These are phyloP conservation scores for Venturia carpophila DNA, from an alignment of 2,329 filamentous ascomycete species.

Conservation along the genomic window DNA sequence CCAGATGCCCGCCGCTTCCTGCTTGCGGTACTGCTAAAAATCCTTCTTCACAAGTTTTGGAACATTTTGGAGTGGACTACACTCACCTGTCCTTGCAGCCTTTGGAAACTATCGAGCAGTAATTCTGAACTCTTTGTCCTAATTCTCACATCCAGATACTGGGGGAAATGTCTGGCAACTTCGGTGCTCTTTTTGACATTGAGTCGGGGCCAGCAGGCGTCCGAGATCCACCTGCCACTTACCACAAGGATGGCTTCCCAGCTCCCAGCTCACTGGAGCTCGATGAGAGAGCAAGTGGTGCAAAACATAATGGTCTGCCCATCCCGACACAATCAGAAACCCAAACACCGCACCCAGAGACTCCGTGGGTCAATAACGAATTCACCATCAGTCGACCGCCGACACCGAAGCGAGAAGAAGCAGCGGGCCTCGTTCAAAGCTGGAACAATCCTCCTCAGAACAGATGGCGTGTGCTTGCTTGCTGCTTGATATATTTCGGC, in stretches of 20 bases:
- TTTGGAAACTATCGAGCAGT: no score
- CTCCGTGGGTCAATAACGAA: conserved; percentile 32
- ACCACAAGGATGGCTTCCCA: conserved; percentile 25
- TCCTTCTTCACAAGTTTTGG: background rate
- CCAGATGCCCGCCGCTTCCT: background rate
- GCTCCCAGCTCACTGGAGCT: conserved; percentile 31
- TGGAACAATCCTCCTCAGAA: conserved; percentile 57
- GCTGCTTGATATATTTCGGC: conserved; percentile 58
- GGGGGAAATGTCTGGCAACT: conserved; percentile 29
- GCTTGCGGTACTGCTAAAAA: no score
- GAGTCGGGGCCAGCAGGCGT: conserved; percentile 31
- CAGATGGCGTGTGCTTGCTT: conserved; percentile 57
- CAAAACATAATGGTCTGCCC: conserved; percentile 22
- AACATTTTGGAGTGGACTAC: background rate
- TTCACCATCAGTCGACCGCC: conserved; percentile 49
- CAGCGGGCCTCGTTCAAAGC: conserved; percentile 45
- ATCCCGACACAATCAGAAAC: conserved; percentile 22
- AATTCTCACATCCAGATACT: conserved; percentile 12
- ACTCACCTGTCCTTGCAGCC: no score
- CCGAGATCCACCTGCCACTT: conserved; percentile 33
- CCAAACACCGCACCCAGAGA: conserved; percentile 18
- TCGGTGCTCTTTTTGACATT: conserved; percentile 38
- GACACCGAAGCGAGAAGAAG: conserved; percentile 37
- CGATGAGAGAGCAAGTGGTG: conserved; percentile 25
- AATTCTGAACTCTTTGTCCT: background rate